Percentiles rank a stretch among this genome's conserved stretches.
phyloP scores from a whole-genome alignment of 805 yeast genomes.

The Candida taoyuanica region DNA sequence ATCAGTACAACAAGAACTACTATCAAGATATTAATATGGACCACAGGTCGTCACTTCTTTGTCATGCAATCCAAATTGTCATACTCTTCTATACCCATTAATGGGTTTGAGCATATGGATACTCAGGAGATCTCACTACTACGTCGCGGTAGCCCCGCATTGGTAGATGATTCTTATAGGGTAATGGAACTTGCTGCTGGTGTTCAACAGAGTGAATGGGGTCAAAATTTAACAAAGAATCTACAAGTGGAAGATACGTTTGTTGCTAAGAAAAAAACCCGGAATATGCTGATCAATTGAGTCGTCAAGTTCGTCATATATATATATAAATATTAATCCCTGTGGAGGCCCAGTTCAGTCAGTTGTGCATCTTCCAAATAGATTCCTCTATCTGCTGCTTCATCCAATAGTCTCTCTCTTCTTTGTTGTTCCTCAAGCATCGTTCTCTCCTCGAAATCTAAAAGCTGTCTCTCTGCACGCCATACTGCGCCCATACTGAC shows the following conservation, averaged over 20 bases:
- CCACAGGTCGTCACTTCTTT: conserved; percentile 8
- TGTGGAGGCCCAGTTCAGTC: conserved; percentile 12
- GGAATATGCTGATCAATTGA: conserved; percentile 1
- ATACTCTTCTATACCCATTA: neutral
- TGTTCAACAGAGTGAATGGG: conserved; percentile 25
- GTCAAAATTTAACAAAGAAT: conserved; percentile 11
- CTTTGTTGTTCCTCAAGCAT: conserved; percentile 32
- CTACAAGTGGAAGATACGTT: conserved; percentile 21
- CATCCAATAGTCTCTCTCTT: conserved; percentile 34
- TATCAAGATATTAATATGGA: conserved; percentile 8
- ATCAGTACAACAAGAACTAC: conserved; percentile 4
- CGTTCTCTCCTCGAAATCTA: conserved; percentile 32
- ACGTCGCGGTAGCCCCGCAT: conserved; percentile 17
- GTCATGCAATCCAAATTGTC: neutral
- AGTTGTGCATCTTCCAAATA: conserved; percentile 34
- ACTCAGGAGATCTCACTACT: conserved; percentile 13
- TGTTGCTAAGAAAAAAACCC: conserved; percentile 7
- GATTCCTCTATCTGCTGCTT: conserved; percentile 42
- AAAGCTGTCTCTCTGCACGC: conserved; percentile 37
- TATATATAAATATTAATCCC: neutral
- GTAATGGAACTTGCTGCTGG: conserved; percentile 21
- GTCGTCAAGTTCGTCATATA: neutral
- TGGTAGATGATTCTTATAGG: conserved; percentile 16
- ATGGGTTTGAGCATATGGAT: conserved; percentile 13
- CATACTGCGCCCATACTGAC: conserved; percentile 38